These are phyloP conservation scores for Alternaria sp. DNA, from an alignment of 2,329 filamentous ascomycete species.

Conservation along the genomic window DNA sequence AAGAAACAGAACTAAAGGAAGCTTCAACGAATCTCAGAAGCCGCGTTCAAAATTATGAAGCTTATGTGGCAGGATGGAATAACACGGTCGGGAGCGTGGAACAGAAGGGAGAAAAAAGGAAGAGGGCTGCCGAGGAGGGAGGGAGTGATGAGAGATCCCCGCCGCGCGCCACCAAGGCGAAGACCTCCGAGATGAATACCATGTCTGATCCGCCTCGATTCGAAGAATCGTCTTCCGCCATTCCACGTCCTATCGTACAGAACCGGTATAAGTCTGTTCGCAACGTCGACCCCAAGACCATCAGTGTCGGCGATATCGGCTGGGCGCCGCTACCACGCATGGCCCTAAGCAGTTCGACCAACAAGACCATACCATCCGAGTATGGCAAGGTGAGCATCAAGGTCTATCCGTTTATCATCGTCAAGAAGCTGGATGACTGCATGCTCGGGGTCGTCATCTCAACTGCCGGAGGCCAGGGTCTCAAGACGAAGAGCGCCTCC, in stretches of 20 bases:
- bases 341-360: neutral
- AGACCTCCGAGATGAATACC: neutral
- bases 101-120: neutral
- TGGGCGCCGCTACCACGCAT: neutral
- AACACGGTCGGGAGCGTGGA: neutral
- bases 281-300: neutral
- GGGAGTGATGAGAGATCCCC: neutral
- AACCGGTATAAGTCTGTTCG: neutral
- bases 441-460: neutral
- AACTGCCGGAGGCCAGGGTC: neutral
- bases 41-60: neutral
- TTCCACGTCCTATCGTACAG: neutral
- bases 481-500: neutral
- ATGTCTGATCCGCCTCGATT: neutral
- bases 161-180: neutral
- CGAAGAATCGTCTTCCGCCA: too few relatives aligned
- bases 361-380: neutral
- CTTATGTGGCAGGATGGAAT: neutral
- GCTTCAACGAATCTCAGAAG: neutral
- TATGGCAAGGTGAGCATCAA: neutral
- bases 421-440: constrained; percentile 4
- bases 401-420: constrained; percentile 1
- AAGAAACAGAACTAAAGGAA: neutral
- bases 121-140: neutral
- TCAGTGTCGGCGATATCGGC: constrained; percentile 2